A percentile compares a stretch with the other conserved stretches of the same genome.
phyloP scores from a whole-genome alignment of 257 asterid species.

The Solanum arcanum region DNA sequence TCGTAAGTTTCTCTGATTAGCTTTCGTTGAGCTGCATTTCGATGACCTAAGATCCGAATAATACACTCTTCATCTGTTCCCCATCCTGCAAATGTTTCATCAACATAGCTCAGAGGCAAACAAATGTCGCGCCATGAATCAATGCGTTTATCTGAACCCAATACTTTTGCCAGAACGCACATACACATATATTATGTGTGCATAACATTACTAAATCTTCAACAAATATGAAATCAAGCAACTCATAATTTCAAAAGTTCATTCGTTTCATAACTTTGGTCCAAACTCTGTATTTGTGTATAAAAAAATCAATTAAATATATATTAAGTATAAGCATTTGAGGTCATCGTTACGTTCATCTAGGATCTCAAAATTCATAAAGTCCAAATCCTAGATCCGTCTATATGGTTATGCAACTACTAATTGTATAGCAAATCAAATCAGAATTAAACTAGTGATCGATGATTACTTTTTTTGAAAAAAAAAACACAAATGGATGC shows the following conservation, averaged over 20 bases:
- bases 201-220: neutral
- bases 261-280: neutral
- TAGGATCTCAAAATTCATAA: neutral
- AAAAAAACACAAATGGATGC: neutral
- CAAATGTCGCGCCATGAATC: neutral
- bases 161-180: neutral
- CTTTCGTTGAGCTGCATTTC: conserved; percentile 67
- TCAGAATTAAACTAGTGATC: neutral
- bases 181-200: neutral
- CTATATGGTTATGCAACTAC: neutral
- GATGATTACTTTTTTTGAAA: neutral
- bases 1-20: conserved; percentile 56
- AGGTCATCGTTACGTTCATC: neutral
- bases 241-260: neutral
- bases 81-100: conserved; percentile 36
- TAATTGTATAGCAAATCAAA: neutral
- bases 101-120: neutral
- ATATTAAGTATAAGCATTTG: neutral
- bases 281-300: neutral
- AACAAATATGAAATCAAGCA: neutral
- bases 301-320: neutral
- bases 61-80: conserved; percentile 65
- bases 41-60: conserved; percentile 61
- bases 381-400: neutral
- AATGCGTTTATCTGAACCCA: neutral